Evolutionary conservation across 345 rosid species (phyloP), one percentile per base, ranked within the genome.

Genomic region (Cochlearia excelsa): DNA sequence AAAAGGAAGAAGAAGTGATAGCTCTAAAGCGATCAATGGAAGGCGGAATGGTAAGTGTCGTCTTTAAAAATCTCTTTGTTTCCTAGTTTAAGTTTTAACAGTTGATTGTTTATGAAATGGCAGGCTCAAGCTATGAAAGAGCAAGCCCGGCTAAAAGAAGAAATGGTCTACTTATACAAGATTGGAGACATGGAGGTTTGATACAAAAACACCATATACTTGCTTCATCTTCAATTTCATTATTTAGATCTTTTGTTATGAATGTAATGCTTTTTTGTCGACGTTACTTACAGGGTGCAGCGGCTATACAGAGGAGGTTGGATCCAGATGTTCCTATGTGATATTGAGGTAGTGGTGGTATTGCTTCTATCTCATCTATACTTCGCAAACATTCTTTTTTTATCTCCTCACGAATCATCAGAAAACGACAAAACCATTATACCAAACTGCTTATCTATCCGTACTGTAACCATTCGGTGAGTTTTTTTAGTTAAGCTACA

Each of bases 71-170:
- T 30, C 46, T 29, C 11, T 6, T 3, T 30, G 7, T 26, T 50
- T 31, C 5, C 29, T 35, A 10, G 29, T 57, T 39, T 3, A 29
- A 26, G 16, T 33, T 46, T 72, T 34, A 51, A 4, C 1, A 6
- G 48, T 6, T 55, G 29, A 46, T 41, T 62, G 4, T 30, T 5
- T 4, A 4, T 1, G 5, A 1, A 43, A 31, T 54, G 34, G 48
- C 69, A 90, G 97, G 97, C 95, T 10, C 90, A 90, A 77, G 97
- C 90, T 51, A 90, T 87, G 97, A 93, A 85, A 74, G 95, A 93
- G 46, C 98, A 92, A 77, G 95, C 97, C 58, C 87, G 63, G 45
- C 78, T 93, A 54, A 78, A 75, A 72, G 97, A 93, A 75, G 99
- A 93, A 75, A 93, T 89, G 99, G 94, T 87, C 27, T 85, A 78